phyloP scores from a whole-genome alignment of 148 eudicot species.

The Polygonum aviculare region DNA sequence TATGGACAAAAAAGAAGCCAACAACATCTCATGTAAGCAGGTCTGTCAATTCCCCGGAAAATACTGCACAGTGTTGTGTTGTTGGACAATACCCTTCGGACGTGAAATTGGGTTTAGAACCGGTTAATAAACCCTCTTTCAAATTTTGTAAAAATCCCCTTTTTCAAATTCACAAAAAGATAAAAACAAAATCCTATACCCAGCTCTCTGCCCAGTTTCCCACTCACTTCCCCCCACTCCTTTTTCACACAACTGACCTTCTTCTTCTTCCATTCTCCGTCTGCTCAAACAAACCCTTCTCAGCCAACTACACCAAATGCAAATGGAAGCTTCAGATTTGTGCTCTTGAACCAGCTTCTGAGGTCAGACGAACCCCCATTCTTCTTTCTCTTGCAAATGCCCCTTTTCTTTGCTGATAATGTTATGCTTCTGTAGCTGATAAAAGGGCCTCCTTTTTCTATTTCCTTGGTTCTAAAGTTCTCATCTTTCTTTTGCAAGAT shows the following conservation, averaged over 20 bases:
- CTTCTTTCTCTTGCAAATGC: background rate
- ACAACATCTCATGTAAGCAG: background rate
- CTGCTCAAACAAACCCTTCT: background rate
- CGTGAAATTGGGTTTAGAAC: background rate
- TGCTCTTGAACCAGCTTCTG: background rate
- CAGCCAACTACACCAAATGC: background rate
- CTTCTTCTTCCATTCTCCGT: background rate
- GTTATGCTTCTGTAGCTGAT: background rate
- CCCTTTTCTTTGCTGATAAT: background rate
- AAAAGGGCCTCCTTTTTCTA: background rate
- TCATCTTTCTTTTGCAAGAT: background rate
- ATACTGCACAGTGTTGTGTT: background rate
- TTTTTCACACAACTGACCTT: background rate
- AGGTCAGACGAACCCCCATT: constrained; percentile 3
- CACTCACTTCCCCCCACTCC: background rate
- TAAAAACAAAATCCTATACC: background rate
- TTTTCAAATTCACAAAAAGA: background rate
- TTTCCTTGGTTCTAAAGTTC: background rate
- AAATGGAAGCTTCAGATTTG: constrained; percentile 3
- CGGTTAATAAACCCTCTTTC: background rate
- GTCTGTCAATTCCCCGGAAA: background rate
- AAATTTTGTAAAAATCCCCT: background rate
- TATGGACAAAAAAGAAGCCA: background rate
- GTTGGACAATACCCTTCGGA: background rate
- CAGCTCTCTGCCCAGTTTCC: background rate